A percentile compares a stretch with the other conserved stretches of the same genome.
phyloP scores from a whole-genome alignment of 805 yeast genomes.

The Ogataea naganishii region DNA sequence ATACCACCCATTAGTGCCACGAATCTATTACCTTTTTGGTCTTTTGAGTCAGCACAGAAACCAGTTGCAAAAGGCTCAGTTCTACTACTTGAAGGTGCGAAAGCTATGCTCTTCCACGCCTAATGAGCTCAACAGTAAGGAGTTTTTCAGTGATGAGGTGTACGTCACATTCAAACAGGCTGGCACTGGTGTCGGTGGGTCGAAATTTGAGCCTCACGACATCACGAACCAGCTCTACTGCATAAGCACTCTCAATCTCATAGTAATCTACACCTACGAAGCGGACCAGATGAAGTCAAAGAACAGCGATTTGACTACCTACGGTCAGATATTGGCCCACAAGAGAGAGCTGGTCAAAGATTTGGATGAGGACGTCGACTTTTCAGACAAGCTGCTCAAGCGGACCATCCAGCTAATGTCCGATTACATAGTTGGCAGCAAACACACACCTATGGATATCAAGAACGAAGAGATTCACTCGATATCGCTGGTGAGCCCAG shows the following conservation, averaged over 20 bases:
- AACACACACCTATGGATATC: not conserved
- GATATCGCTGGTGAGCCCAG: too few relatives aligned
- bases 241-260: conserved; percentile 15
- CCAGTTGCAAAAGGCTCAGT: conserved; percentile 27
- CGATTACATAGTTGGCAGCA: not conserved
- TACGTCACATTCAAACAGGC: conserved; percentile 13
- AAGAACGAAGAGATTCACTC: not conserved
- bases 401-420: not conserved
- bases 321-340: not conserved
- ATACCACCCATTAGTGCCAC: conserved; percentile 28
- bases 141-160: conserved; percentile 15
- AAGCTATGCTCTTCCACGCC: conserved; percentile 10
- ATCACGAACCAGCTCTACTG: conserved; percentile 14
- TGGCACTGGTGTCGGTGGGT: conserved; percentile 15
- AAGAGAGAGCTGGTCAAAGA: not conserved
- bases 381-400: not conserved
- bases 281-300: not conserved
- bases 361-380: not conserved
- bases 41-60: conserved; percentile 29
- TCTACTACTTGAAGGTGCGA: conserved; percentile 28
- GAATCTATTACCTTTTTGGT: conserved; percentile 31
- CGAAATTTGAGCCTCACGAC: conserved; percentile 12
- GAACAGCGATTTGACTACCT: too few relatives aligned
- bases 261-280: conserved; percentile 1
- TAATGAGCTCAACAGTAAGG: conserved; percentile 11